A percentile compares a stretch with the other conserved stretches of the same genome.
These are phyloP conservation scores for Leucocoprinus birnbaumii DNA, from an alignment of 768 basidiomycete genomes.

Conservation along the genomic window DNA sequence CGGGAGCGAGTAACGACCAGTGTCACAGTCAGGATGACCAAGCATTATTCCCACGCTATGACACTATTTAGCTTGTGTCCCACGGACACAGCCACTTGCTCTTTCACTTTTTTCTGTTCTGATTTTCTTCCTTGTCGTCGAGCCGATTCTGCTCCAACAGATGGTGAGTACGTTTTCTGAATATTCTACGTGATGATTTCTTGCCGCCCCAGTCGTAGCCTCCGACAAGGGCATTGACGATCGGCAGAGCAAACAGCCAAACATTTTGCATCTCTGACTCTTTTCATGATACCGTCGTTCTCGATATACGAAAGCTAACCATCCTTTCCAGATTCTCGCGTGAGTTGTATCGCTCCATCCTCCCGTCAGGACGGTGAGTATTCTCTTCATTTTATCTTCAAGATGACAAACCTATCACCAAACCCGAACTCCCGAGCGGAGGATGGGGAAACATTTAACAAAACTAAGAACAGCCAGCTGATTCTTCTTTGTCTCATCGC, in stretches of 20 bases:
- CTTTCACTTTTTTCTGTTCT: slow-evolving; percentile 17
- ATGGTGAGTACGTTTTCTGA: slow-evolving; percentile 5
- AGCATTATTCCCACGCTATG: slow-evolving; percentile 31
- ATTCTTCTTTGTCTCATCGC: slow-evolving; percentile 20
- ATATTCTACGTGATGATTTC: slow-evolving; percentile 49
- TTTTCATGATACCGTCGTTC: slow-evolving; percentile 14
- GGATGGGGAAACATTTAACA: slow-evolving; percentile 41
- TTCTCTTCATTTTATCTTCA: slow-evolving; percentile 14
- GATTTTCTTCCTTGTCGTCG: slow-evolving; percentile 5
- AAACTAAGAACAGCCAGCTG: slow-evolving; percentile 69
- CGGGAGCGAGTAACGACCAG: slow-evolving; percentile 11
- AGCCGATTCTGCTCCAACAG: background rate
- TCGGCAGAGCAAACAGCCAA: slow-evolving; percentile 67
- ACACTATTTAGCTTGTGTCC: background rate
- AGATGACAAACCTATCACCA: slow-evolving; percentile 47
- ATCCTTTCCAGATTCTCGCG: background rate
- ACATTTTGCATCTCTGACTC: slow-evolving; percentile 60
- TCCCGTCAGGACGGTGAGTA: slow-evolving; percentile 19
- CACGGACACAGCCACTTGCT: background rate
- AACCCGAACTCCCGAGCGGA: slow-evolving; percentile 36
- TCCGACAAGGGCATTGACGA: slow-evolving; percentile 48
- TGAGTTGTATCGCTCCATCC: slow-evolving; percentile 8
- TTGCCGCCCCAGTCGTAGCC: slow-evolving; percentile 76
- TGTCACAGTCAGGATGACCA: slow-evolving; percentile 24
- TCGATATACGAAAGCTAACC: slow-evolving; percentile 1